A percentile compares a stretch with the other conserved stretches of the same genome.
These are phyloP conservation scores for Microdochium nivale DNA, from an alignment of 2,329 filamentous ascomycete genomes.

Conservation along the genomic window DNA sequence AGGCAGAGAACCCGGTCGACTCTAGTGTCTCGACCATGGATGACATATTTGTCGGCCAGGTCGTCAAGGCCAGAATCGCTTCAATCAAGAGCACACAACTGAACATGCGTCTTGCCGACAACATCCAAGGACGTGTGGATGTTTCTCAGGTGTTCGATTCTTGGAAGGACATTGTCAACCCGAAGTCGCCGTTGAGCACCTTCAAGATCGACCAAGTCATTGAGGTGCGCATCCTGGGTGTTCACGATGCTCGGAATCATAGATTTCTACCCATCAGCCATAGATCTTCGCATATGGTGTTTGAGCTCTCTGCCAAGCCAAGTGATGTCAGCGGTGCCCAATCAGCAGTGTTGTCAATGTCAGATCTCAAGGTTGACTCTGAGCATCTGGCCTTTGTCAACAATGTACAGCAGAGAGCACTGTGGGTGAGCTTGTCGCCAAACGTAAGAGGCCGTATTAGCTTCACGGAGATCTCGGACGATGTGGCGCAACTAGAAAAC, in stretches of 20 bases:
- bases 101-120: constrained; percentile 81
- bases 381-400: constrained; percentile 81
- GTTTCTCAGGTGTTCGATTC: constrained; percentile 82
- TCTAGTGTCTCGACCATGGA: constrained; percentile 52
- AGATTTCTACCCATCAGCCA: constrained; percentile 88
- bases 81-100: constrained; percentile 86
- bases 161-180: constrained; percentile 79
- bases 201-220: constrained; percentile 67
- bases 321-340: constrained; percentile 46
- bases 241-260: constrained; percentile 85
- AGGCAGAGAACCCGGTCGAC: constrained; percentile 49
- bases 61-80: constrained; percentile 69
- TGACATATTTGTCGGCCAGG: constrained; percentile 64
- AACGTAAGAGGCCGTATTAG: constrained; percentile 78
- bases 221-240: constrained; percentile 69
- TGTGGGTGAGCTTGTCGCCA: constrained; percentile 89
- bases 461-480: constrained; percentile 78
- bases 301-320: constrained; percentile 78
- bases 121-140: constrained; percentile 86
- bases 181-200: constrained; percentile 68
- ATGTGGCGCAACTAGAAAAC: constrained; percentile 70
- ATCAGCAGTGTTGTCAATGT: constrained; percentile 52
- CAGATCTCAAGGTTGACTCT: constrained; percentile 63
- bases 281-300: constrained; percentile 69
- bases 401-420: constrained; percentile 68